These are phyloP conservation scores for Aspergillus udagawae DNA, from an alignment of 2,329 filamentous ascomycete species.

Conservation along the genomic window DNA sequence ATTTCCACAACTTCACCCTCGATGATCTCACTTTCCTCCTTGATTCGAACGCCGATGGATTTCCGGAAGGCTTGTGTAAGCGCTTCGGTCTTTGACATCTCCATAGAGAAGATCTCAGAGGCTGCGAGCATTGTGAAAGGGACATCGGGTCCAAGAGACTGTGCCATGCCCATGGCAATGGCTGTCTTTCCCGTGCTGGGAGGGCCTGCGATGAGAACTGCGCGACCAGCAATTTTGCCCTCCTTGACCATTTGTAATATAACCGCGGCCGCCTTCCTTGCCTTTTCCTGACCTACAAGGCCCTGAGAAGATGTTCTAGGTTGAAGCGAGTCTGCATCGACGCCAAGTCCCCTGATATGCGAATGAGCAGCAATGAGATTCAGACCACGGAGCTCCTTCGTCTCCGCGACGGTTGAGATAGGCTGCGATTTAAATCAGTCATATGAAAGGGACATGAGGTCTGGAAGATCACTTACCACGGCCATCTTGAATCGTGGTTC, in stretches of 20 bases:
- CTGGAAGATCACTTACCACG: constrained; percentile 26
- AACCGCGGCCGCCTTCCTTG: constrained; percentile 90
- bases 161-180: constrained; percentile 98
- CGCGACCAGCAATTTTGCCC: constrained; percentile 94
- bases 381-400: constrained; percentile 90
- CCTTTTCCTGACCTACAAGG: constrained; percentile 92
- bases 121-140: constrained; percentile 95
- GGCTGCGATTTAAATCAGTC: constrained; percentile 38
- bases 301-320: constrained; percentile 83
- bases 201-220: constrained; percentile 89
- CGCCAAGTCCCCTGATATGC: constrained; percentile 91
- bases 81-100: constrained; percentile 99
- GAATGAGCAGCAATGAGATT: constrained; percentile 98
- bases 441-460: neutral
- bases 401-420: constrained; percentile 85
- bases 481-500: constrained; percentile 27
- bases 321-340: constrained; percentile 86
- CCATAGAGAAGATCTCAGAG: constrained; percentile 95
- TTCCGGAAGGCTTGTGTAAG: constrained; percentile 98
- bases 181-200: constrained; percentile 98
- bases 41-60: constrained; percentile 95
- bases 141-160: constrained; percentile 88
- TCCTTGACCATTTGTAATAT: constrained; percentile 99
- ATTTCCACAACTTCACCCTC: constrained; percentile 99
- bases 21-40: constrained; percentile 98